Percentiles rank a stretch among this genome's conserved stretches.
These are phyloP conservation scores for Phytophthora colocasiae DNA, from an alignment of 352 stramenopile species.

Conservation along the genomic window DNA sequence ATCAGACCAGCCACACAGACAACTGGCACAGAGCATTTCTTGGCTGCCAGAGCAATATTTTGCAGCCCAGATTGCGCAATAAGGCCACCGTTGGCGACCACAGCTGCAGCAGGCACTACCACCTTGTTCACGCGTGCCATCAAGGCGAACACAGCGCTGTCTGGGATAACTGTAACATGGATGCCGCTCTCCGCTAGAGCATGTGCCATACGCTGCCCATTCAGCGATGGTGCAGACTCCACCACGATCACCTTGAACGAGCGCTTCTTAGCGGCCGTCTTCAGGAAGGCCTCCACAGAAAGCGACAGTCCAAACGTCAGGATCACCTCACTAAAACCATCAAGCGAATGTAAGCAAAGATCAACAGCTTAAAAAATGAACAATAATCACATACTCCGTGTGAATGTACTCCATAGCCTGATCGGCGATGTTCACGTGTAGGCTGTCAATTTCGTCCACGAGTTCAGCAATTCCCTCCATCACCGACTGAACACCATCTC, in stretches of 20 bases:
- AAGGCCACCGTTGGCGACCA: slow-evolving; percentile 97
- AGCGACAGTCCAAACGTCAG: slow-evolving; percentile 94
- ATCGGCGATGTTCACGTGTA: slow-evolving; percentile 96
- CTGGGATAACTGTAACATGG: slow-evolving; percentile 96
- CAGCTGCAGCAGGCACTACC: slow-evolving; percentile 94
- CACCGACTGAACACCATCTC: slow-evolving; percentile 70
- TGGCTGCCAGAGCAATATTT: slow-evolving; percentile 96
- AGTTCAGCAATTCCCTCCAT: slow-evolving; percentile 97
- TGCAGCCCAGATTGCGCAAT: slow-evolving; percentile 96
- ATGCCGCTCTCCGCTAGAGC: slow-evolving; percentile 91
- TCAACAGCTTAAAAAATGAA: neutral
- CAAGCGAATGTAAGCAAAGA: slow-evolving; percentile 3
- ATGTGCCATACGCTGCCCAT: slow-evolving; percentile 92
- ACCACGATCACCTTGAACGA: slow-evolving; percentile 96
- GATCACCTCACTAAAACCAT: slow-evolving; percentile 90
- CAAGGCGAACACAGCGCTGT: slow-evolving; percentile 97
- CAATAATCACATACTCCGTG: slow-evolving; percentile 75
- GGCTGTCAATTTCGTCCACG: slow-evolving; percentile 95
- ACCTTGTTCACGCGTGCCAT: slow-evolving; percentile 99
- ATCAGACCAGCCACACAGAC: slow-evolving; percentile 98
- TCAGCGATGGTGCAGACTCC: slow-evolving; percentile 93
- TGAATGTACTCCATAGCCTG: slow-evolving; percentile 97
- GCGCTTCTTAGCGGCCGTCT: slow-evolving; percentile 91
- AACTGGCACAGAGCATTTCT: slow-evolving; percentile 96
- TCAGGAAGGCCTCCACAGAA: slow-evolving; percentile 93